phyloP scores from a whole-genome alignment of 2,329 filamentous ascomycete species.

The Diplodia intermedia region DNA sequence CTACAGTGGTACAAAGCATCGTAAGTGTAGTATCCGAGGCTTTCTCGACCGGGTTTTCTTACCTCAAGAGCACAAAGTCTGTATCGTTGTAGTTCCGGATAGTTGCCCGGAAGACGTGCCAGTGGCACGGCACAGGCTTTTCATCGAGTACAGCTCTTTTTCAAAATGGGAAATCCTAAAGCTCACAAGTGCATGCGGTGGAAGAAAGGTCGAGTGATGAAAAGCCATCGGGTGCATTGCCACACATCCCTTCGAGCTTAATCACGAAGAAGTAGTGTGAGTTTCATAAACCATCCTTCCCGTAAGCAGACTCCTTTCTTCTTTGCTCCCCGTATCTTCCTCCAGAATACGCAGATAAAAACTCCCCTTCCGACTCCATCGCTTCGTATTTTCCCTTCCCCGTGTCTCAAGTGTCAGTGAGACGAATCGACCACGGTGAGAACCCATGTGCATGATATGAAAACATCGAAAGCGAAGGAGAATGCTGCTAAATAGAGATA shows the following conservation, averaged over 20 bases:
- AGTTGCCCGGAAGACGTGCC: too few species aligned
- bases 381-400: neutral
- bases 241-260: neutral
- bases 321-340: neutral
- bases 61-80: too few species aligned
- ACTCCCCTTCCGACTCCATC: neutral
- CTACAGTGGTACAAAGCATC: too few species aligned
- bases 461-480: neutral
- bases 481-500: neutral
- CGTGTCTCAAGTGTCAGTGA: neutral
- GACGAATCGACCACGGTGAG: neutral
- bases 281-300: neutral
- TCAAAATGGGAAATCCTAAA: too few species aligned
- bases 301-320: neutral
- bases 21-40: too few species aligned
- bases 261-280: neutral
- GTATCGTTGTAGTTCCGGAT: too few species aligned
- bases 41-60: too few species aligned
- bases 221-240: neutral
- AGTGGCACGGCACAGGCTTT: too few species aligned
- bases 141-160: neutral
- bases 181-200: too few species aligned
- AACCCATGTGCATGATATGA: neutral
- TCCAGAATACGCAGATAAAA: neutral
- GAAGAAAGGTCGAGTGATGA: neutral